Evolutionary conservation across 139 green algal species (phyloP), one percentile per base, ranked within the genome.

Genomic region (Micromonas pusilla): DNA sequence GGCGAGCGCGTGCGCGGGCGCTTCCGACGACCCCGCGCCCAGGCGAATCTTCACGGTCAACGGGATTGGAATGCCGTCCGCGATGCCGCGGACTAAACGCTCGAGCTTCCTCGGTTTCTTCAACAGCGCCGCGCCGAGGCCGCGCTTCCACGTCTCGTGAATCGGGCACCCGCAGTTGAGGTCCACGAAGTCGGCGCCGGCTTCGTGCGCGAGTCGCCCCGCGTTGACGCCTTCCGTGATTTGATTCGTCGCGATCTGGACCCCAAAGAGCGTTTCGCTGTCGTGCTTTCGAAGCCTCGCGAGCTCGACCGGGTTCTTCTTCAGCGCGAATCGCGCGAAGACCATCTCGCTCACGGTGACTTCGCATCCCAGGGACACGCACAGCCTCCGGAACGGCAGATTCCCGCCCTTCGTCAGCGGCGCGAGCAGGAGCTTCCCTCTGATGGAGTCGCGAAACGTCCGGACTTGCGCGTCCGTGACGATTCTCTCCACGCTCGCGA

Each of bases 161-260:
- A 25, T 95, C 26, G 91, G 91, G 80, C 92, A 96, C 57, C 91
- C 90, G 72, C 85, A 91, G 83, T 97, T 97, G 33, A 97, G 83
- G 80, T 97, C 92, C 3, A 97, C 25, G 54, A 83, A 96, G 23
- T 81, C 54, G 0, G 90, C 91, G 0, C 90, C 91, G 3, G 80
- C 80, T 37, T 89, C 88, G 20, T 84, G 78, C 30, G 90, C 90
- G 45, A 91, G 70, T 60, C 80, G 34, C 0, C 72, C 87, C 1
- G 90, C 90, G 20, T 66, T 64, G 2, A 93, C 72, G 26, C 90
- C 90, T 82, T 96, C 91, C 0, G 76, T 79, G 38, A 95, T 94
- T 19, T 80, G 79, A 34, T 95, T 96, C 62, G 88, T 93, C 2
- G 91, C 90, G 2, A 97, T 83, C 72, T 92, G 88, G 2, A 90